Base-by-base conservation (phyloP, 352 stramenopile species). In the Blastocystis sp. region DNA sequence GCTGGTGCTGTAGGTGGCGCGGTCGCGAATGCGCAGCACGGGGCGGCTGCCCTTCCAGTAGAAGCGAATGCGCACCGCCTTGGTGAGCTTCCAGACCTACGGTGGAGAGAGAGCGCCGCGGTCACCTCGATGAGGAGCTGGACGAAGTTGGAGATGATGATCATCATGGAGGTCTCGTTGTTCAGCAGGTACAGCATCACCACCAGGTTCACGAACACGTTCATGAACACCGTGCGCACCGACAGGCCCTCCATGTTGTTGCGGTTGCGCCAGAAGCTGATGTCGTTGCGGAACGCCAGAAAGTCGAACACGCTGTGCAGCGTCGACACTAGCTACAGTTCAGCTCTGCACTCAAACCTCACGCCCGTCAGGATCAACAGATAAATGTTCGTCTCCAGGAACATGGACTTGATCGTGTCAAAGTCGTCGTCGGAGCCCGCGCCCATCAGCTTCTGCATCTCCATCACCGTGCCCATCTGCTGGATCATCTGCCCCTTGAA, bases 251-350 rank as follows among this genome's bases (percentile, higher is more conserved):
- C 94, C 28, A 98, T 92, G 89, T 94, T 97, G 69, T 98, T 98
- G 87, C 98, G 96, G 79, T 97, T 96, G 64, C 93, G 92, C 97
- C 97, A 99, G 91, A 99, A 99, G 64, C 93, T 94, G 86, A 99
- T 95, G 90, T 99, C 97, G 89, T 96, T 98, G 90, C 98, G 98
- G 90, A 99, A 99, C 11, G 97, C 97, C 69, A 99, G 88, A 88
- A 98, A 98, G 89, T 99, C 96, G 90, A 99, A 98, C 7, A 99
- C 90, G 59, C 97, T 95, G 92, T 99, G 96, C 60, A 99, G 89
- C 38, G 97, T 91, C 66, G 95, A 98, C 61, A 98, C 96, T 48
- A 96, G 77, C 28, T 98, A 92, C 17, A 40, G 14, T 21, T 87
- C 21, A 81, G 2, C 11, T 4, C 1, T 5, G 2, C 2, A 7